Base-by-base conservation (phyloP, 2,329 filamentous ascomycete genomes). In the Arthrobotrys sinensis region DNA sequence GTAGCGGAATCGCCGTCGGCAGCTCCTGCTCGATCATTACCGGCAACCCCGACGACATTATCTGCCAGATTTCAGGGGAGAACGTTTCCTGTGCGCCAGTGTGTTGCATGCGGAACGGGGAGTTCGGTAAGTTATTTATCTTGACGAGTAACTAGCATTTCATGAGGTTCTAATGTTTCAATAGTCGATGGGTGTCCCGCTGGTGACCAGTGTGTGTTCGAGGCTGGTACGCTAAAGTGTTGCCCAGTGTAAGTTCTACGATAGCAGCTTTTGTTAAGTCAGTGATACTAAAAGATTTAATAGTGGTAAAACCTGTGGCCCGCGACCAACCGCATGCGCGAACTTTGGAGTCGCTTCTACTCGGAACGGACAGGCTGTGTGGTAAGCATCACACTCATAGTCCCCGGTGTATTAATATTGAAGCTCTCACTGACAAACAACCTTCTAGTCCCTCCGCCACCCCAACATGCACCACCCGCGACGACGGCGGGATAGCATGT, bases 181-280 rank as follows among this genome's bases (percentile, higher is more conserved):
- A 4, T 62, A 77, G 73, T 78, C n/a, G 75, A 78, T 40, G 75
- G 75, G 16, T 78, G 75, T 28, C 67, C 75, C 2, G 52, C 67
- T 34, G 67, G 67, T 7, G 75, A 78, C 46, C 16, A 55, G 21
- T 78, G 75, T 36, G 52, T 50, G 0, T 78, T 72, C 40, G 67
- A 66, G 14, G 11, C 10, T 5, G 52, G 14, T 0, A 52, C 24
- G 7, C 52, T 78, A 3, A 68, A 65, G 40, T 78, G 75, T 46
- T 78, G 75, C 40, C 67, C 75, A 19, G 24, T 21, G 75, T 78
- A 24, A 64, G 67, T 70, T 8, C 16, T 6, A 2, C 24, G 24
- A 28, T 28, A 28, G 24, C 24, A 28, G 24, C 24, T 28, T 4
- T 4, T 28, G 24, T 28, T 2, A 28, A 4, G 24, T 28, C 24